Evolutionary conservation across 2,329 filamentous ascomycete genomes (phyloP).

Genomic region (Colletotrichum lindemuthianum): DNA sequence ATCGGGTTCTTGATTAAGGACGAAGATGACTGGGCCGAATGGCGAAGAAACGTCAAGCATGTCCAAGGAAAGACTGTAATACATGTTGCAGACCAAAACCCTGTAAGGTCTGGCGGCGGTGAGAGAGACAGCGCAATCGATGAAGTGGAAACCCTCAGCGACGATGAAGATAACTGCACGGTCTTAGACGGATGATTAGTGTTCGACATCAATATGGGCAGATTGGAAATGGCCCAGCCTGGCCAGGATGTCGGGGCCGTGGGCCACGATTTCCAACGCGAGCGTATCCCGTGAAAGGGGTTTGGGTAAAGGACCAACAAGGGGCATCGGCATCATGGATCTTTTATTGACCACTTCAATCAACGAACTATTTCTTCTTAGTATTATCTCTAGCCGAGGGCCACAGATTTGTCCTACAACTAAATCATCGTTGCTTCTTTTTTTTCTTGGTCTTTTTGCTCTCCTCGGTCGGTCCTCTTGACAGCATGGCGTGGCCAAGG

Average conservation of each 20-base stretch:
- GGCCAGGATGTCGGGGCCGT: too few species aligned
- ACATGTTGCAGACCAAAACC: conserved; percentile 80
- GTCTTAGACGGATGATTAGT: conserved; percentile 39
- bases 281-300: too few species aligned
- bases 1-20: conserved; percentile 90
- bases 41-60: conserved; percentile 80
- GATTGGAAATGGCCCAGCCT: too few species aligned
- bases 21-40: conserved; percentile 84
- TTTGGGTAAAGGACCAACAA: too few species aligned
- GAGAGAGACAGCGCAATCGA: conserved; percentile 82
- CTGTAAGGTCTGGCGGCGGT: conserved; percentile 60
- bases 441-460: conserved; percentile 43
- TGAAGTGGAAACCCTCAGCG: conserved; percentile 89
- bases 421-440: too few species aligned
- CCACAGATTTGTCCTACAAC: too few species aligned
- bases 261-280: too few species aligned
- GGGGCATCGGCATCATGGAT: too few species aligned
- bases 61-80: conserved; percentile 87
- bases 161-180: conserved; percentile 62
- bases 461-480: conserved; percentile 26
- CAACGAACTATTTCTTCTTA: conserved; percentile 42
- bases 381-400: too few species aligned
- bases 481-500: conserved; percentile 68
- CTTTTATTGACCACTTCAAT: too few species aligned
- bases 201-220: too few species aligned